Percentiles rank a stretch among this genome's conserved stretches.
phyloP scores from a whole-genome alignment of 768 basidiomycete genomes.

The Russula sp. region DNA sequence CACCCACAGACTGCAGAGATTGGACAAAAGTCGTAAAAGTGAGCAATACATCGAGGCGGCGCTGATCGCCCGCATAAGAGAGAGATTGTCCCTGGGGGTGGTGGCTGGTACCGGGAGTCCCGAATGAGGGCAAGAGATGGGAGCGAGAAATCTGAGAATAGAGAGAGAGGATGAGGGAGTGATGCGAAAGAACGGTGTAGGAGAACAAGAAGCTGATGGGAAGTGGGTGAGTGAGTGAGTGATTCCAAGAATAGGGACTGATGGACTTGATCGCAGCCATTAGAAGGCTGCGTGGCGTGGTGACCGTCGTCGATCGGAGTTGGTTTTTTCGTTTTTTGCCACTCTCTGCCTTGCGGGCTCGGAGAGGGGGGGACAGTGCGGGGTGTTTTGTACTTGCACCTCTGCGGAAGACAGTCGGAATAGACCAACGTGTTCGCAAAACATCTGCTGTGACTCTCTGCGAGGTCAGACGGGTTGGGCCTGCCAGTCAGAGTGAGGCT shows the following conservation, averaged over 20 bases:
- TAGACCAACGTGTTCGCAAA: neutral
- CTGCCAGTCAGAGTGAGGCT: neutral
- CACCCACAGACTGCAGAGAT: neutral
- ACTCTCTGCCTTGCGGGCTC: neutral
- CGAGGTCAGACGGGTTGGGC: neutral
- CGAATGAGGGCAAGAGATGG: too few species aligned
- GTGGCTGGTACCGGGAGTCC: neutral
- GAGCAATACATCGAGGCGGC: neutral
- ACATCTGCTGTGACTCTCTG: neutral
- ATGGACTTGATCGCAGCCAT: conserved; percentile 8
- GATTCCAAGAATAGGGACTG: conserved; percentile 6
- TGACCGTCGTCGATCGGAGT: conserved; percentile 24
- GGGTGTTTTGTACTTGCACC: neutral
- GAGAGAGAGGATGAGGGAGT: too few species aligned
- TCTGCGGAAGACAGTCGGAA: neutral
- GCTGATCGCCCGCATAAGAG: neutral
- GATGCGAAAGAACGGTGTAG: conserved; percentile 1
- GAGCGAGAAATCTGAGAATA: neutral
- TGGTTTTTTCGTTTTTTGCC: neutral
- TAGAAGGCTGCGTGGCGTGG: conserved; percentile 17
- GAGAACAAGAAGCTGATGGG: neutral
- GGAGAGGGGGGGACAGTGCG: neutral
- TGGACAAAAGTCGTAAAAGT: neutral
- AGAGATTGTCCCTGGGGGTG: neutral
- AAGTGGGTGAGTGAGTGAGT: neutral